Evolutionary conservation across 805 yeast species (phyloP).

Genomic region (Metschnikowia lachancei): DNA sequence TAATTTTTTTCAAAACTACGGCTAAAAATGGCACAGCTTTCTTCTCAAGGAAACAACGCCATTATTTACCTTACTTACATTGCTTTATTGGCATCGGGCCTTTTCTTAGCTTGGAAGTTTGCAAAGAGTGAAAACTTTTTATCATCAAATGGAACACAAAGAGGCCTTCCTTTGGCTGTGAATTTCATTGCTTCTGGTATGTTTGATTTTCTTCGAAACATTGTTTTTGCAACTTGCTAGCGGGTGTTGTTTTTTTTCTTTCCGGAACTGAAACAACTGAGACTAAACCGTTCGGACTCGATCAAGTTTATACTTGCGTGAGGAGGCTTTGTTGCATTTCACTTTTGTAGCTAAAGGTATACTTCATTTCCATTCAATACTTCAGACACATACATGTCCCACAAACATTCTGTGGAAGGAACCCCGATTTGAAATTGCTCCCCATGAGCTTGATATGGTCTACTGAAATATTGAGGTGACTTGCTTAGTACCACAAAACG

Average conservation of each 20-base stretch:
- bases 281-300: slow-evolving; percentile 76
- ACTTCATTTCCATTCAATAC: too few relatives aligned
- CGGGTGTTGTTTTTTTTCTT: slow-evolving; percentile 48
- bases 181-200: slow-evolving; percentile 89
- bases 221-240: slow-evolving; percentile 20
- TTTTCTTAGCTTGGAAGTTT: slow-evolving; percentile 53
- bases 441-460: too few relatives aligned
- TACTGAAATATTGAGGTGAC: too few relatives aligned
- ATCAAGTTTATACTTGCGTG: slow-evolving; percentile 82
- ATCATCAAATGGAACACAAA: slow-evolving; percentile 76
- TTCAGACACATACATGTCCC: too few relatives aligned
- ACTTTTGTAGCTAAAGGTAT: slow-evolving; percentile 2
- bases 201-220: slow-evolving; percentile 22
- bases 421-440: too few relatives aligned
- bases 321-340: slow-evolving; percentile 44
- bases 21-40: slow-evolving; percentile 14
- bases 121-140: slow-evolving; percentile 57
- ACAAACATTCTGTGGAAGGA: too few relatives aligned
- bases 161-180: slow-evolving; percentile 75
- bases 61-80: slow-evolving; percentile 42
- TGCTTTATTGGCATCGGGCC: slow-evolving; percentile 39
- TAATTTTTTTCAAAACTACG: too few relatives aligned
- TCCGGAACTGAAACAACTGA: slow-evolving; percentile 47
- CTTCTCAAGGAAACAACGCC: slow-evolving; percentile 39
- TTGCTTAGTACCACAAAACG: background rate